These are phyloP conservation scores for Fusarium circinatum DNA, from an alignment of 2,329 filamentous ascomycete genomes.

Conservation along the genomic window DNA sequence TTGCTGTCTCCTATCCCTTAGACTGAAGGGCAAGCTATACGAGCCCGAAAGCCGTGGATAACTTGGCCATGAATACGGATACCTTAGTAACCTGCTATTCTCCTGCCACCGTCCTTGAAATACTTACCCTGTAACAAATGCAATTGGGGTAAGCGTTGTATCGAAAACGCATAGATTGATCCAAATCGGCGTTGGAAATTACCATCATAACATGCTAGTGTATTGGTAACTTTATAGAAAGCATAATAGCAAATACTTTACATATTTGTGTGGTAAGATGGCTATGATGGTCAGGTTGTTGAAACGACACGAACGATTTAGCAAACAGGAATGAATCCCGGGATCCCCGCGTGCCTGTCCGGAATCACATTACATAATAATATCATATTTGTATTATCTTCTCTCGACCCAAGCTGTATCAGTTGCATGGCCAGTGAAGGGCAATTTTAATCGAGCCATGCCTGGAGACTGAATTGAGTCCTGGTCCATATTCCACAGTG, in stretches of 20 bases:
- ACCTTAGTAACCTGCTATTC: not conserved
- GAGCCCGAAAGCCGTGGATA: not conserved
- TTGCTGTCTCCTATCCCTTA: not conserved
- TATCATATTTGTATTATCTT: not conserved
- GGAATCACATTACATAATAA: too few relatives aligned
- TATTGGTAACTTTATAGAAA: too few relatives aligned
- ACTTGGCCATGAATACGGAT: not conserved
- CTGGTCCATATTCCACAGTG: not conserved
- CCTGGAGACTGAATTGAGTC: not conserved
- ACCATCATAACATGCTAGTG: not conserved
- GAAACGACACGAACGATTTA: not conserved
- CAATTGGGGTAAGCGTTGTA: not conserved
- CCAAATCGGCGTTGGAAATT: not conserved
- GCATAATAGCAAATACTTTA: not conserved
- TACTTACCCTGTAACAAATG: slow-evolving; percentile 20
- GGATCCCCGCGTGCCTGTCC: not conserved
- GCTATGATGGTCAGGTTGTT: not conserved
- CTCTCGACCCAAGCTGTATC: not conserved
- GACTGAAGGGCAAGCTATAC: not conserved
- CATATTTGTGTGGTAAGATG: not conserved
- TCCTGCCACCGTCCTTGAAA: not conserved
- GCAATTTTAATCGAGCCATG: not conserved
- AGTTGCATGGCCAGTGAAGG: not conserved
- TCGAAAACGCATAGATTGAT: not conserved
- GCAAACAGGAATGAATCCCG: too few relatives aligned